Conservation (phyloP, 2,329 filamentous ascomycete genomes). For the Pseudogymnoascus sp. region DNA sequence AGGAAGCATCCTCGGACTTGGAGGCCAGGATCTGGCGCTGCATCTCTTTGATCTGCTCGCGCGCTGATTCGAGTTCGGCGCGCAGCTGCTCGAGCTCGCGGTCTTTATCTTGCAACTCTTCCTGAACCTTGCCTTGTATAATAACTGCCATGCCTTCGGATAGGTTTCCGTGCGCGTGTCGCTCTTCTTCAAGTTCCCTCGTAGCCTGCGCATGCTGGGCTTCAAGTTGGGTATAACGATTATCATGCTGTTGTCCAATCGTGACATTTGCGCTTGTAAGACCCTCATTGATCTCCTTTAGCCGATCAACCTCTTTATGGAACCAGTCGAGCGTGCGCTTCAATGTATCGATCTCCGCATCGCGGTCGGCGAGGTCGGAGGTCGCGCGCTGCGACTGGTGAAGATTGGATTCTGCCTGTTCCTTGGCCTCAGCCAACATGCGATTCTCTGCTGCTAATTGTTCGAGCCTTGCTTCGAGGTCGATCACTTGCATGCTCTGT, state of each 20-base stretch:
- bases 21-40: constrained; percentile 49
- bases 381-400: constrained; percentile 56
- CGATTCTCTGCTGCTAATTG: constrained; percentile 81
- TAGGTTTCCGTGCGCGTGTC: constrained; percentile 53
- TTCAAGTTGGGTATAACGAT: constrained; percentile 57
- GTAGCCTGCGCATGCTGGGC: constrained; percentile 56
- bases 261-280: constrained; percentile 70
- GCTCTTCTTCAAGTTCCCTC: constrained; percentile 61
- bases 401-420: constrained; percentile 57
- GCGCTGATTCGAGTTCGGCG: constrained; percentile 65
- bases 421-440: constrained; percentile 63
- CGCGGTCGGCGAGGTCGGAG: constrained; percentile 67
- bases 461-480: constrained; percentile 79
- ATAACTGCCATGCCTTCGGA: constrained; percentile 55
- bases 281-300: constrained; percentile 75
- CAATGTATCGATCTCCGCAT: constrained; percentile 77
- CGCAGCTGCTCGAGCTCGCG: constrained; percentile 72
- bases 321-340: constrained; percentile 71
- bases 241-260: constrained; percentile 66
- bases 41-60: constrained; percentile 50
- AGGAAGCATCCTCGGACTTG: constrained; percentile 57
- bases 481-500: constrained; percentile 94
- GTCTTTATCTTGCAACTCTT: constrained; percentile 71
- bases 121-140: constrained; percentile 51
- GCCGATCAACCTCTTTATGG: constrained; percentile 69